Evolutionary conservation across 345 rosid genomes (phyloP), one percentile per base, ranked within the genome.

Genomic region (Eucalyptus regnans): DNA sequence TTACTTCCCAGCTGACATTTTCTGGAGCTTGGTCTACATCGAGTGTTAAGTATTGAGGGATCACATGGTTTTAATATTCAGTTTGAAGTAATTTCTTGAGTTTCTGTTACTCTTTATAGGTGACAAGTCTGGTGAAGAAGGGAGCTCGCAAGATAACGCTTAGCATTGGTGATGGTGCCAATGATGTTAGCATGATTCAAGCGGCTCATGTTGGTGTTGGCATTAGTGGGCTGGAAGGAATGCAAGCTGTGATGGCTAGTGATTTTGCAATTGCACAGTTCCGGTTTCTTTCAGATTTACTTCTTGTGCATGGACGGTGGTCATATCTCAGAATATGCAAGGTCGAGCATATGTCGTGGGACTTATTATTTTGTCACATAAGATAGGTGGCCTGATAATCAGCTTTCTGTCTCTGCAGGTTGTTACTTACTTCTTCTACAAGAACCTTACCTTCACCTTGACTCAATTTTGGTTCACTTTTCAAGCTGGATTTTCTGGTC

Each of bases 191-290:
- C 94, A 98, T 98, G 99, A 98, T 98, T 91, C 99, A 98, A 93
- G 99, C 99, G 52, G 99, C 99, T 91, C 99, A 98, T 92, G 96
- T 98, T 92, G 99, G 99, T 76, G 91, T 98, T 88, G 99, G 99
- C 90, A 98, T 98, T 91, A 98, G 99, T 91, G 99, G 99, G 88
- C 52, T 95, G 94, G 99, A 98, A 92, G 99, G 99, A 89, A 97
- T 97, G 99, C 99, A 98, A 94, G 99, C 99, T 81, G 99, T 97
- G 91, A 98, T 98, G 99, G 99, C 99, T 86, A 98, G 99, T 95
- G 99, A 98, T 92, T 98, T 97, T 94, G 97, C 99, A 88, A 97
- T 98, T 92, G 99, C 99, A 68, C 99, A 98, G 92, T 98, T 97
- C 91, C 96, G 98, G 86, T 98, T 91, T 92, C 98, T 98, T 87